Percentiles rank a stretch among this genome's conserved stretches.
These are phyloP conservation scores for Leptosphaerulina australis DNA, from an alignment of 2,329 filamentous ascomycete species.

Conservation along the genomic window DNA sequence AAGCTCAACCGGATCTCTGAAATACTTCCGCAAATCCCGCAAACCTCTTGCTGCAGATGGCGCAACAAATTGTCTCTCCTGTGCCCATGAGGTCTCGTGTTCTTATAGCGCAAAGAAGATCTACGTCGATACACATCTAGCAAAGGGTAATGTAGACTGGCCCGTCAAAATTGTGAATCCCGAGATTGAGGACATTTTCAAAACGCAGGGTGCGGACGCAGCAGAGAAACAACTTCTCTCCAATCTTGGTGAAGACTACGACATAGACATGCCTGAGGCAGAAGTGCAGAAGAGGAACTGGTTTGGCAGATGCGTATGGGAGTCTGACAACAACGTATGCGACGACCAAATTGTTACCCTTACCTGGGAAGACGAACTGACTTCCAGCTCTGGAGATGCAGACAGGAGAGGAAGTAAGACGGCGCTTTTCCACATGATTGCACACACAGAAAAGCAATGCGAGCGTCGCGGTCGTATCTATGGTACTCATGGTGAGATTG, in stretches of 20 bases:
- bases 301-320: constrained; percentile 96
- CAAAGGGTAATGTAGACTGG: constrained; percentile 73
- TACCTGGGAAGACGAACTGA: constrained; percentile 85
- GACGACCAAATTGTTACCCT: constrained; percentile 92
- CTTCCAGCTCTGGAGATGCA: too few species aligned
- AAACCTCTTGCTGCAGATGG: constrained; percentile 77
- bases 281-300: constrained; percentile 62
- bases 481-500: constrained; percentile 83
- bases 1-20: constrained; percentile 76
- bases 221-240: constrained; percentile 60
- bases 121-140: constrained; percentile 73
- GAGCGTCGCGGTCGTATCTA: constrained; percentile 85
- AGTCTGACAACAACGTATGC: constrained; percentile 89
- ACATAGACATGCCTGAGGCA: constrained; percentile 48
- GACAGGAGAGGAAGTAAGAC: constrained; percentile 68
- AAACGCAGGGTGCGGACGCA: constrained; percentile 52
- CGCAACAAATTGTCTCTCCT: constrained; percentile 87
- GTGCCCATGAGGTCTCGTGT: constrained; percentile 75
- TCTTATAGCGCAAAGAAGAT: constrained; percentile 85
- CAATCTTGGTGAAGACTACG: constrained; percentile 61
- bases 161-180: constrained; percentile 88
- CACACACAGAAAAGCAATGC: constrained; percentile 85
- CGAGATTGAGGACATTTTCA: constrained; percentile 80
- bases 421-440: constrained; percentile 91
- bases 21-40: constrained; percentile 74